phyloP scores from a whole-genome alignment of 108 stramenopile species.

The Schizochytrium sp. region DNA sequence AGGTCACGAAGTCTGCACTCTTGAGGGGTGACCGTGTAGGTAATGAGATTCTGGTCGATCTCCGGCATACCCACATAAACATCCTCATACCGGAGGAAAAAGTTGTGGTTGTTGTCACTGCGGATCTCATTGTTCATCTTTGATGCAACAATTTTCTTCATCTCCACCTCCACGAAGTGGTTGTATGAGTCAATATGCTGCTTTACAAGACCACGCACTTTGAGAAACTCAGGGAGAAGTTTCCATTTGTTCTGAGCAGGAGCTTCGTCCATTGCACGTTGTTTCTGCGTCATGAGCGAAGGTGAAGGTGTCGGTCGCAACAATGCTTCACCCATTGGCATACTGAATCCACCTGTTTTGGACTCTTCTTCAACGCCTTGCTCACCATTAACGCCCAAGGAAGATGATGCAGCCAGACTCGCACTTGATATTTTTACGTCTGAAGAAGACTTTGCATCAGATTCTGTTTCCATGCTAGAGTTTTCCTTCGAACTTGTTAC shows the following conservation, averaged over 20 bases:
- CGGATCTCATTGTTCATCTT: constrained; percentile 90
- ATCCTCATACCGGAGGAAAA: constrained; percentile 91
- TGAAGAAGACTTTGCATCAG: no score
- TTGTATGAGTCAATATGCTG: constrained; percentile 99
- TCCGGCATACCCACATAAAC: constrained; percentile 92
- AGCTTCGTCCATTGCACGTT: neutral
- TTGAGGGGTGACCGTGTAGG: constrained; percentile 96
- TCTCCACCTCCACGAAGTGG: constrained; percentile 95
- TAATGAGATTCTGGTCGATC: constrained; percentile 85
- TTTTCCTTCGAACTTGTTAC: no score
- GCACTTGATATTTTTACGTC: no score
- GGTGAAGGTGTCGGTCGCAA: neutral
- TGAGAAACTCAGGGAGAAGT: constrained; percentile 86
- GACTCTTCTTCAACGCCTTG: neutral
- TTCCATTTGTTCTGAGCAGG: constrained; percentile 59
- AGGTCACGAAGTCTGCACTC: constrained; percentile 96
- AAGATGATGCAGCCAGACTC: no score
- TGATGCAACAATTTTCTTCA: constrained; percentile 97
- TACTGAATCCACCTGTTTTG: neutral
- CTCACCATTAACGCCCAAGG: no score
- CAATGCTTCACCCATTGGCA: neutral
- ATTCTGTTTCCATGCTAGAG: no score
- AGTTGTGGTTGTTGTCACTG: constrained; percentile 86
- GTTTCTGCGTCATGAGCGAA: neutral
- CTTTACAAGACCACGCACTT: constrained; percentile 97